Base-by-base conservation (phyloP, 2,329 filamentous ascomycete genomes). In the Fusarium sp. region DNA sequence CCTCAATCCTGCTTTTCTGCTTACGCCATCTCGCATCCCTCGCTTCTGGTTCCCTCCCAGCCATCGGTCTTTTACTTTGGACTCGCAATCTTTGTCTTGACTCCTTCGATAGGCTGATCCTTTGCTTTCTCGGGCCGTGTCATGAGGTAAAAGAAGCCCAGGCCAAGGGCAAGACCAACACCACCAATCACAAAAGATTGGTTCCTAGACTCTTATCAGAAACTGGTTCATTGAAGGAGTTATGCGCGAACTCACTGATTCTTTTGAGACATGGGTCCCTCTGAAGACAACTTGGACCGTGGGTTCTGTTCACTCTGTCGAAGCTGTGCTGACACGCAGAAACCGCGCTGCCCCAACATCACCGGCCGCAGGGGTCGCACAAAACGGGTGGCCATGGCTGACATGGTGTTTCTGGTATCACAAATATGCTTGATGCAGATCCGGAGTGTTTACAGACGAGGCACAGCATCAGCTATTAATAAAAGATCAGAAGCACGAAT, bases 141-240 rank as follows among this genome's bases (percentile, higher is more conserved):
- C 58, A 50, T 64, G 5, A 78, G 61, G 9, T 72, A 45, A 14
- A 74, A 79, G 66, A 78, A 77, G 1, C 20, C 5, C 10, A 54
- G 25, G 2, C 75, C 75, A 35, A 78, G 20, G 3, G 65, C 72
- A 10, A 79, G 63, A 4, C 73, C 77, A 1, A 68, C 60, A 5
- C 70, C 72, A 4, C 69, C 70, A 4, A 75, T 14, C 47, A 66
- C 61, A 1, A 72, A 18, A 1, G 68, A 63, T 14, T 65, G 57
- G 13, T 69, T 31, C 14, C 75, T 79, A 29, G 9, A 2, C 29
- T 2, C 14, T 54, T 62, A 6, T 35, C 31, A 27, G 27, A 38
- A n/a, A 20, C 25, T 14, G 18, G 36, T 56, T 52, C 25, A 20
- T 18, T 14, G 18, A 9, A 66, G 20, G 42, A 16, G 9, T 45